Conservation (phyloP, 2,329 filamentous ascomycete genomes). For the Claviceps maximensis region DNA sequence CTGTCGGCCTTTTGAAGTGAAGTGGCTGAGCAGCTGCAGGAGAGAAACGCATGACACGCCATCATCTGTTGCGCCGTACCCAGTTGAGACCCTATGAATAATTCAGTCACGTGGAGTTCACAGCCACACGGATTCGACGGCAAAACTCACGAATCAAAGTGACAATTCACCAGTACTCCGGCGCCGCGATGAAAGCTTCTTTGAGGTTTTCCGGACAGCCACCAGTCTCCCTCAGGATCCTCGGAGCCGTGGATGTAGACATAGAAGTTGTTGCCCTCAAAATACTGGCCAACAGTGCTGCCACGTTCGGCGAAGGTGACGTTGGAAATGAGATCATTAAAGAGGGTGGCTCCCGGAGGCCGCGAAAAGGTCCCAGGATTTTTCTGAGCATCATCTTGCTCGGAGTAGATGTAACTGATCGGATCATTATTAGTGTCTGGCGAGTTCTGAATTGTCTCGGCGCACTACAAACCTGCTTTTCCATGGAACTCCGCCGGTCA, state of each 20-base stretch:
- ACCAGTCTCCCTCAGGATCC: slow-evolving; percentile 63
- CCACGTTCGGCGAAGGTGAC: slow-evolving; percentile 41
- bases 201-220: slow-evolving; percentile 34
- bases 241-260: slow-evolving; percentile 78
- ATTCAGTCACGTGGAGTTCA: background rate
- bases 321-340: slow-evolving; percentile 70
- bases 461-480: slow-evolving; percentile 1
- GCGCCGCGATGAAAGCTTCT: slow-evolving; percentile 44
- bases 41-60: slow-evolving; percentile 80
- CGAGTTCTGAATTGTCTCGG: background rate
- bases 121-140: no score
- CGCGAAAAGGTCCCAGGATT: background rate
- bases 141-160: slow-evolving; percentile 58
- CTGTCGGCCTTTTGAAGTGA: slow-evolving; percentile 56
- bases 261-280: slow-evolving; percentile 84
- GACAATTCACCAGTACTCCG: slow-evolving; percentile 84
- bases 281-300: slow-evolving; percentile 49
- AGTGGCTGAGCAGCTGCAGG: slow-evolving; percentile 77
- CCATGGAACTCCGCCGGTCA: slow-evolving; percentile 18
- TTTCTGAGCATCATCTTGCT: background rate
- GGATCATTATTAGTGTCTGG: background rate
- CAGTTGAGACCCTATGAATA: slow-evolving; percentile 63
- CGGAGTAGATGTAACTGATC: slow-evolving; percentile 1
- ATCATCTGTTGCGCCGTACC: slow-evolving; percentile 87
- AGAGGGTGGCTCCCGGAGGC: slow-evolving; percentile 43